phyloP scores from a whole-genome alignment of 2,329 filamentous ascomycete species.

The Fusarium sp. region DNA sequence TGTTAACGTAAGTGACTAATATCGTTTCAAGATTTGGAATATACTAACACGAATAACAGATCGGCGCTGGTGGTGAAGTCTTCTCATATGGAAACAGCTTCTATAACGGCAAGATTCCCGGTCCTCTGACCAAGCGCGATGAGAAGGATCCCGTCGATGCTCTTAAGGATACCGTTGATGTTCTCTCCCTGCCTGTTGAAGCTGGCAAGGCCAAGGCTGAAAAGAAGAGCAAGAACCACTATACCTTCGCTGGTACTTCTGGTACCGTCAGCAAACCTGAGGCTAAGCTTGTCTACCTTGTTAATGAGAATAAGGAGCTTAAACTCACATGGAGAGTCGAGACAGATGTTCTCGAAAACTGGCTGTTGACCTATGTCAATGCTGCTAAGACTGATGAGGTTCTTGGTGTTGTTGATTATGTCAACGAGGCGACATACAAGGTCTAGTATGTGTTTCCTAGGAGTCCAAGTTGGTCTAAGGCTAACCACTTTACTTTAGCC shows the following conservation, averaged over 20 bases:
- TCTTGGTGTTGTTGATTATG: slow-evolving; percentile 68
- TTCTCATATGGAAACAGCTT: slow-evolving; percentile 69
- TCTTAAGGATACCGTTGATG: slow-evolving; percentile 55
- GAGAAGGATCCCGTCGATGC: slow-evolving; percentile 59
- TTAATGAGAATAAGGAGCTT: slow-evolving; percentile 60
- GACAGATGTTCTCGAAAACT: slow-evolving; percentile 68
- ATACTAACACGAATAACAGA: slow-evolving; percentile 43
- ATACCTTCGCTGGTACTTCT: slow-evolving; percentile 61
- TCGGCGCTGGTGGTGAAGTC: slow-evolving; percentile 64
- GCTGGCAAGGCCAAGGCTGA: slow-evolving; percentile 44
- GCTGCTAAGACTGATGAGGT: slow-evolving; percentile 60
- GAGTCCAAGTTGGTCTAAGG: too few species aligned
- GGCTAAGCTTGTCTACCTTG: slow-evolving; percentile 67
- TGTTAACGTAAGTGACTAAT: slow-evolving; percentile 63
- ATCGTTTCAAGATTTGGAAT: rapidly evolving
- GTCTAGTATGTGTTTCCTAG: slow-evolving; percentile 56
- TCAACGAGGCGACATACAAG: slow-evolving; percentile 65
- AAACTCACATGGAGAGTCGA: slow-evolving; percentile 68
- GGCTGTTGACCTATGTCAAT: slow-evolving; percentile 70
- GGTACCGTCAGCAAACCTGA: slow-evolving; percentile 66
- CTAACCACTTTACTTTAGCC: slow-evolving; percentile 39
- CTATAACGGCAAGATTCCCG: slow-evolving; percentile 59
- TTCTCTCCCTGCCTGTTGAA: slow-evolving; percentile 51
- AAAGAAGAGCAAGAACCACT: slow-evolving; percentile 47
- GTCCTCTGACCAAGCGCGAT: slow-evolving; percentile 55